Percentiles rank a stretch among this genome's conserved stretches.
Conservation (phyloP, 2,329 filamentous ascomycete genomes). For the Paraconiothyrium sp. region DNA sequence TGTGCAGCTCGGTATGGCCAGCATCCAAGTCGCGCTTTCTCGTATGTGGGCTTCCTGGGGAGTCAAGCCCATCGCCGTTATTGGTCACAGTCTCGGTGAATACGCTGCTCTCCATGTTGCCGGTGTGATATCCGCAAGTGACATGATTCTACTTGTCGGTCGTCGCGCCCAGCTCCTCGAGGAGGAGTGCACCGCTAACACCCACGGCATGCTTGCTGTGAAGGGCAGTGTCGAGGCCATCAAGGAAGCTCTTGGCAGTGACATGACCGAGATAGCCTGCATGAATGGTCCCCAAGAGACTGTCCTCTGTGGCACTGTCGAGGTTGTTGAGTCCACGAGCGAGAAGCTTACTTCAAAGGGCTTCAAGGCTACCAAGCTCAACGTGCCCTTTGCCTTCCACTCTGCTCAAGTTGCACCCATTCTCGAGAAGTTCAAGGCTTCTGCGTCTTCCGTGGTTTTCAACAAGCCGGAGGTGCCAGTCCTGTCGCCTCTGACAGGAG, state of each 20-base stretch:
- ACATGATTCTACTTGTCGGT: conserved; percentile 77
- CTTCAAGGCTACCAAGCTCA: conserved; percentile 70
- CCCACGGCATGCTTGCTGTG: conserved; percentile 73
- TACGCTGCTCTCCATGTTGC: conserved; percentile 77
- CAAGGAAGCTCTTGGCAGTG: conserved; percentile 60
- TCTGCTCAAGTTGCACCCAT: conserved; percentile 72
- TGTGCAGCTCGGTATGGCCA: conserved; percentile 63
- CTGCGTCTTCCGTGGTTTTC: conserved; percentile 65
- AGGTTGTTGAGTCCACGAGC: conserved; percentile 66
- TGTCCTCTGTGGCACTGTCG: conserved; percentile 72
- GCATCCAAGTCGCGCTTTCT: conserved; percentile 62
- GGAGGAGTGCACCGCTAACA: conserved; percentile 70
- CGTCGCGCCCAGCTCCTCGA: conserved; percentile 72
- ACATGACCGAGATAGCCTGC: conserved; percentile 70
- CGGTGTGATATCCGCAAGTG: conserved; percentile 74
- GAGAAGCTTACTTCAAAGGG: conserved; percentile 61
- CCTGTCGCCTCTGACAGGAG: conserved; percentile 73
- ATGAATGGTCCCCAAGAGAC: conserved; percentile 80
- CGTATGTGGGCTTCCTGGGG: conserved; percentile 65
- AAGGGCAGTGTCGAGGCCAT: conserved; percentile 63
- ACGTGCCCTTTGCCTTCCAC: conserved; percentile 74
- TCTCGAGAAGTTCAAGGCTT: conserved; percentile 66
- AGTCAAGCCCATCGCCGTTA: conserved; percentile 63
- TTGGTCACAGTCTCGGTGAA: conserved; percentile 72
- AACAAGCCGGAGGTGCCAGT: conserved; percentile 68